Evolutionary conservation across 805 yeast genomes (phyloP), one percentile per base, ranked within the genome.

Genomic region (Jamesozyma spencerorum): DNA sequence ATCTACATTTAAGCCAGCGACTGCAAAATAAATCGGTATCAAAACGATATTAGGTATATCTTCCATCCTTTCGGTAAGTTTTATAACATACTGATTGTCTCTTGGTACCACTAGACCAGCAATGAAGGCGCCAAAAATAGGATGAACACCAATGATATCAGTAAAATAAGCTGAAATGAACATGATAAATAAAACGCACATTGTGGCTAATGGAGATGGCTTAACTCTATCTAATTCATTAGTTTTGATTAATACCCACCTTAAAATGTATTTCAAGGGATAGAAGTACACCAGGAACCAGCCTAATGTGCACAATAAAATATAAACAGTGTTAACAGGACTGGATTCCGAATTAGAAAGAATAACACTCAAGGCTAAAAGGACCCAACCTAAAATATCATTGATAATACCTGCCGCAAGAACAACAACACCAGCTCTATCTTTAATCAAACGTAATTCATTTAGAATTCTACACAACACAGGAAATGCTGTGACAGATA

Each of bases 401-500:
- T 84, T 84, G 32, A 79, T 71, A 42, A 84, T 81, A 38, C 94
- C 94, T 3, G 94, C 92, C 3, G 90, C 84, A 28, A 84, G 63
- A n/a, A 82, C 92, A 27, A 75, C 68, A 10, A 71, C 68, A 34
- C 86, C 87, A 17, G 83, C 88, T 47, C 85, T 68, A 53, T 80
- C 87, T 38, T 77, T 77, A 27, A 81, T 71, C 45, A 84, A 66
- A 47, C 83, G 71, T 46, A 84, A 66, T 54, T 83, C 90, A 4
- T 86, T 78, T 47, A 84, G 63, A 20, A 84, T 84, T 55, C 94
- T 75, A 1, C 85, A 90, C 46, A 84, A 62, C 2, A 84, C 94
- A 0, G 94, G 94, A 58, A 84, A 79, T 1, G 94, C 94, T 3
- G 94, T 84, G 48, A 84, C 81, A 47, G 90, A 77, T 69, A 83